These are phyloP conservation scores for Pichia sp. DNA, from an alignment of 1,139 yeast species.

Conservation along the genomic window DNA sequence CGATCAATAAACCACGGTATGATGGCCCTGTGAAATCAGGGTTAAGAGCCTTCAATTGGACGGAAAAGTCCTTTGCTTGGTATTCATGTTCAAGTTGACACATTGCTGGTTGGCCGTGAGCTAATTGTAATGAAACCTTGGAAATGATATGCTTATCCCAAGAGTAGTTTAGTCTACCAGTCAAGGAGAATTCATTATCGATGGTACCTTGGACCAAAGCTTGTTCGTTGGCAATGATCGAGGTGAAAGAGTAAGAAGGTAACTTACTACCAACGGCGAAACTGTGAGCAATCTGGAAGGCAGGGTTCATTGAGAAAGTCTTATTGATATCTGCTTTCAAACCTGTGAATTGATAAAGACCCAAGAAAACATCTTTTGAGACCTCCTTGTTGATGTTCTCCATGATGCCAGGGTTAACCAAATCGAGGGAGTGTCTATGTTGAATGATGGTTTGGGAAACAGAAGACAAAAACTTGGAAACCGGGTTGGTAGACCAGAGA, in stretches of 20 bases:
- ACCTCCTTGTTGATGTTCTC: slow-evolving; percentile 94
- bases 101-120: slow-evolving; percentile 89
- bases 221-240: slow-evolving; percentile 83
- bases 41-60: slow-evolving; percentile 86
- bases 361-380: slow-evolving; percentile 84
- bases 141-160: slow-evolving; percentile 81
- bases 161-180: slow-evolving; percentile 89
- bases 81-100: slow-evolving; percentile 94
- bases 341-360: slow-evolving; percentile 91
- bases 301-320: slow-evolving; percentile 87
- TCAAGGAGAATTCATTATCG: slow-evolving; percentile 79
- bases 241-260: slow-evolving; percentile 90
- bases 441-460: slow-evolving; percentile 67
- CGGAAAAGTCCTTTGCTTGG: slow-evolving; percentile 81
- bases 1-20: slow-evolving; percentile 88
- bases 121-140: slow-evolving; percentile 84
- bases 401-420: slow-evolving; percentile 89
- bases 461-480: slow-evolving; percentile 74
- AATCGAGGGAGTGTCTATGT: slow-evolving; percentile 77
- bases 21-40: slow-evolving; percentile 73
- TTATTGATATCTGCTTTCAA: slow-evolving; percentile 94
- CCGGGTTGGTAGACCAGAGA: slow-evolving; percentile 84
- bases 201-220: slow-evolving; percentile 86
- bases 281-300: slow-evolving; percentile 95
- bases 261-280: slow-evolving; percentile 84